Base-by-base conservation (phyloP, 345 rosid genomes). In the Citrus glauca region DNA sequence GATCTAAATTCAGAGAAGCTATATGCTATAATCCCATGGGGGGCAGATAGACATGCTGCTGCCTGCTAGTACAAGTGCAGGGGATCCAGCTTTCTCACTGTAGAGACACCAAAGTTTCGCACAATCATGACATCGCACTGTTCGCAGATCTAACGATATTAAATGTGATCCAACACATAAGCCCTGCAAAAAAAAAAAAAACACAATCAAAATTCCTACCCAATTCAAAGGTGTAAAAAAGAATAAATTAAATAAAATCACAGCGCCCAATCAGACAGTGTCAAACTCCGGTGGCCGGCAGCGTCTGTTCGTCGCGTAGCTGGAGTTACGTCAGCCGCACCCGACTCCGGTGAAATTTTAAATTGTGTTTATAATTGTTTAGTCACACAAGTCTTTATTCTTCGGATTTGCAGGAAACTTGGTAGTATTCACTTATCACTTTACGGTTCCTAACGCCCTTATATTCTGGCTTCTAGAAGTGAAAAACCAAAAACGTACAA, bases 341-440 rank as follows among this genome's bases (percentile, higher is more conserved):
- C 13, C n/a, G 76, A 71, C 65, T 66, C 78, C 72, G 79, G 71
- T 73, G 75, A 25, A 4, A 59, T 17, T 30, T 38, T 62, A 28
- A 45, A 9, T 14, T 57, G n/a, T 59, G 8, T 66, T 38, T 32
- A n/a, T 63, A 57, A 56, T 77, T 77, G 17, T 56, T 57, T 72
- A 32, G 30, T 60, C 48, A 27, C 7, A 60, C 7, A 28, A 61
- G 84, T 81, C 84, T 73, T 57, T 45, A 57, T 24, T 73, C 59
- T 62, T 73, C 75, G 72, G 81, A 73, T 81, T 81, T 77, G 71
- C 84, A 61, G 78, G 80, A 72, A 67, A 48, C 57, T 45, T 35
- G 55, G 57, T 76, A 37, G 57, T 64, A 53, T 14, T 53, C n/a
- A 53, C 22, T 53, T 17, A 53, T 40, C 66, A 80, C 68, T 53